phyloP scores from a whole-genome alignment of 2,329 filamentous ascomycete species.

The Gnomoniopsis sp. region DNA sequence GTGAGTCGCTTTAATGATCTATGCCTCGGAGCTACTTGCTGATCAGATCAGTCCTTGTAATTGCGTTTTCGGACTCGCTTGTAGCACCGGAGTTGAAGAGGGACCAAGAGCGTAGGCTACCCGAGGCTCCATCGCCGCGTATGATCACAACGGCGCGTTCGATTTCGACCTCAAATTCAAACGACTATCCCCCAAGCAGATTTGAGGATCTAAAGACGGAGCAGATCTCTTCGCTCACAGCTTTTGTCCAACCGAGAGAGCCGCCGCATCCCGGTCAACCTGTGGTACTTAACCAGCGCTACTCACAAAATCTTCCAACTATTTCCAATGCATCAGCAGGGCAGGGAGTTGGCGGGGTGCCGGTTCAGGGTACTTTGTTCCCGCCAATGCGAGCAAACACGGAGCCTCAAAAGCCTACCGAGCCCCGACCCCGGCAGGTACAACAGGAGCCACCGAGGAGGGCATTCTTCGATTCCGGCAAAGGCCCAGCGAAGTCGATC shows the following conservation, averaged over 20 bases:
- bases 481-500: slow-evolving; percentile 9
- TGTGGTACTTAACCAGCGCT: slow-evolving; percentile 7
- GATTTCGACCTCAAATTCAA: slow-evolving; percentile 38
- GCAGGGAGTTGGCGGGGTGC: slow-evolving; percentile 35
- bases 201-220: slow-evolving; percentile 47
- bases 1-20: slow-evolving; percentile 32
- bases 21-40: background rate
- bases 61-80: slow-evolving; percentile 35
- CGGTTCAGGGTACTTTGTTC: slow-evolving; percentile 39
- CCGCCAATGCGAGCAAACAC: slow-evolving; percentile 35
- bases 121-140: slow-evolving; percentile 38
- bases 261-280: slow-evolving; percentile 22
- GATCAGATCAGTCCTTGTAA: slow-evolving; percentile 32
- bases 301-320: slow-evolving; percentile 29
- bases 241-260: slow-evolving; percentile 33
- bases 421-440: background rate
- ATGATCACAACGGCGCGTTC: slow-evolving; percentile 34
- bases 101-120: slow-evolving; percentile 27
- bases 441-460: slow-evolving; percentile 6
- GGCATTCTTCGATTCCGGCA: slow-evolving; percentile 4
- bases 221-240: slow-evolving; percentile 34
- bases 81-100: slow-evolving; percentile 23
- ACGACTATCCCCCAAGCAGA: slow-evolving; percentile 40
- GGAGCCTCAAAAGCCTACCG: slow-evolving; percentile 18
- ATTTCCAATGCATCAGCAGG: slow-evolving; percentile 35